Conservation (phyloP, 2,329 filamentous ascomycete genomes). For the Plenodomus tracheiphilus region DNA sequence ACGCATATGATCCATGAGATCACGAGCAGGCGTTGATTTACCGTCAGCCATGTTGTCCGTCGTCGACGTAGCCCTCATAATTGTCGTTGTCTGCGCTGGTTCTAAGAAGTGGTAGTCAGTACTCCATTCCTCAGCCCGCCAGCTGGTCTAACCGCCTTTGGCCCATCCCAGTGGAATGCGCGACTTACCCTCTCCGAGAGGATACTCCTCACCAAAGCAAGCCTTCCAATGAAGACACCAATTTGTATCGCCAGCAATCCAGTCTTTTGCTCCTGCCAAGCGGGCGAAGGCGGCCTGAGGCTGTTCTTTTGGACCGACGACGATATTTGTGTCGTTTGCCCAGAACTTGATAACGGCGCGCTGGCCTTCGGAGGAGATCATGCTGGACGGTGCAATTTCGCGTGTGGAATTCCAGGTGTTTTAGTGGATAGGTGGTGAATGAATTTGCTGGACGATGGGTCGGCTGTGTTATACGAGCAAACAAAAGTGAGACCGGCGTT, state of each 20-base stretch:
- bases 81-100: background rate
- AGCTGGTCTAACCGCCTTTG: background rate
- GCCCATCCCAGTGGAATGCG: background rate
- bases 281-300: constrained; percentile 28
- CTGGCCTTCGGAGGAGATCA: constrained; percentile 10
- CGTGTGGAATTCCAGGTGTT: background rate
- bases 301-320: constrained; percentile 7
- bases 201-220: constrained; percentile 23
- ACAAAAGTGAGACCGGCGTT: background rate
- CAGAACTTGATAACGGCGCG: constrained; percentile 13
- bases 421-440: background rate
- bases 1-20: constrained; percentile 10
- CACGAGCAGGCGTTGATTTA: background rate
- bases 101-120: background rate
- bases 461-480: background rate
- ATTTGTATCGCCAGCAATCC: constrained; percentile 17
- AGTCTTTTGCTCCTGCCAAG: constrained; percentile 22
- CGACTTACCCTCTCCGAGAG: constrained; percentile 8
- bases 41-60: background rate
- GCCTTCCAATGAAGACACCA: constrained; percentile 20
- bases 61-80: background rate
- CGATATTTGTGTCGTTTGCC: constrained; percentile 14
- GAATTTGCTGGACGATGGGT: background rate
- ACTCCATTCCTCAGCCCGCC: background rate
- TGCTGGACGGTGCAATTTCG: background rate